Base-by-base conservation (phyloP, 108 stramenopile species). In the Pinguiococcus pyrenoidosus region DNA sequence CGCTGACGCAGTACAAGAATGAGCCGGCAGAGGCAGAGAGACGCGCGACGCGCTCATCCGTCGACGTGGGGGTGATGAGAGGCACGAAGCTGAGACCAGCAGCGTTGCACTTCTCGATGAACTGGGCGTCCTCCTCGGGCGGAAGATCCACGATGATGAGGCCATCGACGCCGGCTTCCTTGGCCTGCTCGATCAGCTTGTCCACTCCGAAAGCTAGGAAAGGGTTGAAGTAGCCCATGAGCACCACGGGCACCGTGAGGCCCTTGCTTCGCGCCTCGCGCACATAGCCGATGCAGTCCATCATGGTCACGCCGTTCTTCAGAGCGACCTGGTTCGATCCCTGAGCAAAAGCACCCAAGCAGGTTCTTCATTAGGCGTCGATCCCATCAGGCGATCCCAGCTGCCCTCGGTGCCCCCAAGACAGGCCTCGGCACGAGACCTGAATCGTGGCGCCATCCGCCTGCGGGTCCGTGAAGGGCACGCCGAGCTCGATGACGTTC, bases 171-270 rank as follows among this genome's bases (percentile, higher is more conserved):
- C 30, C 30, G 30, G 46, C 46, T n/a, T 60, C 40, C 23, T 9
- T 76, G 17, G 80, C 56, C 4, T 84, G 73, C n/a, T 49, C 65
- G 51, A 87, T 90, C 42, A 94, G 77, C 41, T 75, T 61, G 4
- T 92, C 89, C 36, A 83, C 66, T 7, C 90, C 91, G 58, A 81
- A 89, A 54, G 86, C 85, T 29, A 84, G 75, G 72, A 97, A 92
- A 20, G 92, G 92, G 58, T 97, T 97, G 73, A 77, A 84, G 76
- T 97, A 97, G 37, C 92, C 92, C 96, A 97, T 97, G 34, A 97
- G 79, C 24, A 97, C 80, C 35, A 97, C 87, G 34, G 96, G 96
- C 32, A 90, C 78, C 32, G 87, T 94, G 40, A 97, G 78, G 27
- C 96, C 96, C 71, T 64, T 59, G 13, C 64, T 67, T 10, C 96